Percentiles rank a stretch among this genome's conserved stretches.
Conservation (phyloP, 1,284 basidiomycete genomes). For the Bjerkandera adusta region DNA sequence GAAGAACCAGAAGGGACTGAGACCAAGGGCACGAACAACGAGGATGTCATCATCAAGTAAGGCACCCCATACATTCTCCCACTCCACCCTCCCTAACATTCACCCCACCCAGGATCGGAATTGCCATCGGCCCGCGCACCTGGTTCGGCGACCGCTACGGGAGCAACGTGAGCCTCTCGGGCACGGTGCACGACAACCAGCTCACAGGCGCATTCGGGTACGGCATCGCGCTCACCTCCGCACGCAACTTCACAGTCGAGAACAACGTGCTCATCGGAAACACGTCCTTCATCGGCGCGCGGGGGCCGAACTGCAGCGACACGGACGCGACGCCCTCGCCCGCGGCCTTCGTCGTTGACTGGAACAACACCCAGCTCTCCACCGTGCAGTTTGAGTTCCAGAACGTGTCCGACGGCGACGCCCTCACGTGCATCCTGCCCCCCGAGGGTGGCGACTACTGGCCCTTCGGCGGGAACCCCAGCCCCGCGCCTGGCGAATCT, state of each 20-base stretch:
- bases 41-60: constrained; percentile 68
- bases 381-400: constrained; percentile 53
- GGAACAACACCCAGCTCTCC: constrained; percentile 38
- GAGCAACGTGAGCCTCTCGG: constrained; percentile 59
- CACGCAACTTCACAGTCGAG: constrained; percentile 64
- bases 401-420: constrained; percentile 48
- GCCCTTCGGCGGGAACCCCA: constrained; percentile 63
- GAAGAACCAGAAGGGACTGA: constrained; percentile 36
- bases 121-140: constrained; percentile 73
- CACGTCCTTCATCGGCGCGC: constrained; percentile 72
- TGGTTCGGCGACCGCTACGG: constrained; percentile 73
- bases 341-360: constrained; percentile 57
- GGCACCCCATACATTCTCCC: constrained; percentile 20
- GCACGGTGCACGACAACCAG: constrained; percentile 61
- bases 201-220: constrained; percentile 74
- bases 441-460: constrained; percentile 69
- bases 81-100: constrained; percentile 19
- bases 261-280: constrained; percentile 69
- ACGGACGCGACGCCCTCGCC: constrained; percentile 50
- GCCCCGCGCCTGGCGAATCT: constrained; percentile 18
- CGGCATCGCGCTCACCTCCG: constrained; percentile 64
- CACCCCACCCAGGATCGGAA: constrained; percentile 50
- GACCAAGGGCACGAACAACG: constrained; percentile 52
- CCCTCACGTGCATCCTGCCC: constrained; percentile 63
- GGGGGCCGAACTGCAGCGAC: constrained; percentile 67